phyloP scores from a whole-genome alignment of 441 rosid genomes.

The Melastoma candidum region DNA sequence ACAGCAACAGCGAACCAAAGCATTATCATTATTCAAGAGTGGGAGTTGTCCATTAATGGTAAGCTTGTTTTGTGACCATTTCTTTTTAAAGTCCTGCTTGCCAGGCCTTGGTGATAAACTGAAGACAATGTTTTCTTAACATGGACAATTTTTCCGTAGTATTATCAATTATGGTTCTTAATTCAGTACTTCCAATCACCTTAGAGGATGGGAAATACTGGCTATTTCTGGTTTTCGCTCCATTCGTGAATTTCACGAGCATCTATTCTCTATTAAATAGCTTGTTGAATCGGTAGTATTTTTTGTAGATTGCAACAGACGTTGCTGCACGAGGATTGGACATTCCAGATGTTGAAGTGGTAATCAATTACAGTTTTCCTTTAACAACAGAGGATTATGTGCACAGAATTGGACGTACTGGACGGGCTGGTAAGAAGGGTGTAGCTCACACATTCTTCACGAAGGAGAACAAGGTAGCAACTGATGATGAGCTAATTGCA shows the following conservation, averaged over 20 bases:
- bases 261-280: slow-evolving; percentile 1
- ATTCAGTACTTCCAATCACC: too few species aligned
- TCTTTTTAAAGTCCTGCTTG: neutral
- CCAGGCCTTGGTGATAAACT: too few species aligned
- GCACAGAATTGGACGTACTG: slow-evolving; percentile 91
- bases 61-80: slow-evolving; percentile 10
- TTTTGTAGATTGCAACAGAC: slow-evolving; percentile 78
- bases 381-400: slow-evolving; percentile 90
- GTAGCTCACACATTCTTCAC: slow-evolving; percentile 96
- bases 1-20: slow-evolving; percentile 57
- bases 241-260: neutral
- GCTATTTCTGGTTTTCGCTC: too few species aligned
- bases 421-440: slow-evolving; percentile 96
- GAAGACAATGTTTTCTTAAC: too few species aligned
- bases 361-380: slow-evolving; percentile 87
- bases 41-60: slow-evolving; percentile 85
- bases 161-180: too few species aligned
- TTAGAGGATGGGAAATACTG: too few species aligned
- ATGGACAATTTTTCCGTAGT: too few species aligned
- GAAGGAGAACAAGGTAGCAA: slow-evolving; percentile 62
- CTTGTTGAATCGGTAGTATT: neutral
- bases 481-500: neutral
- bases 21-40: slow-evolving; percentile 63
- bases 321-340: slow-evolving; percentile 96
- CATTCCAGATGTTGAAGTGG: slow-evolving; percentile 93